Conservation (phyloP, 2,329 filamentous ascomycete species). For the Colletotrichum shisoi region DNA sequence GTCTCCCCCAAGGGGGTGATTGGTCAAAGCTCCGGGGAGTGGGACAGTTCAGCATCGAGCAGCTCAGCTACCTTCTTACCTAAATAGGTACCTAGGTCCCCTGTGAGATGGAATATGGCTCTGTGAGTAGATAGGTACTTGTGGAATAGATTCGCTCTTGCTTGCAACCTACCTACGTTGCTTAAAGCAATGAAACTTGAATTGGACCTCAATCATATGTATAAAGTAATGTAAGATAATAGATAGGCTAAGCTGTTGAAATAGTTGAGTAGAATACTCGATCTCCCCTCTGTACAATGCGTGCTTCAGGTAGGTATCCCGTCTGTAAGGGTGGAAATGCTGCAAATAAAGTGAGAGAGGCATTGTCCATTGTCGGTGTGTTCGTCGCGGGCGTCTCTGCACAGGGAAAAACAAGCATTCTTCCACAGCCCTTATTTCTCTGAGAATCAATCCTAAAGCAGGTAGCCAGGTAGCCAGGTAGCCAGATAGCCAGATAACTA, state of each 20-base stretch:
- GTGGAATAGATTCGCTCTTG: neutral
- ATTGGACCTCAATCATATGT: too few species aligned
- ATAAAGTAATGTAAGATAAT: neutral
- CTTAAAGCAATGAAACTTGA: neutral
- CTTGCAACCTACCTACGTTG: neutral
- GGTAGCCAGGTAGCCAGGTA: too few species aligned
- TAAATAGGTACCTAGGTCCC: neutral
- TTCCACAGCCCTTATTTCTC: too few species aligned
- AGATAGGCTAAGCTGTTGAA: neutral
- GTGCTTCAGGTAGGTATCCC: too few species aligned
- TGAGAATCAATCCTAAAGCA: too few species aligned
- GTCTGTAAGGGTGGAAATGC: too few species aligned
- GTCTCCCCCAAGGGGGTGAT: neutral
- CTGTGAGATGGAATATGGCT: neutral
- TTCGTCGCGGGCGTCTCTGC: too few species aligned
- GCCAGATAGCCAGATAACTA: too few species aligned
- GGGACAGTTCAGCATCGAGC: neutral
- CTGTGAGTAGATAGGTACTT: neutral
- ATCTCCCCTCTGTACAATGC: neutral
- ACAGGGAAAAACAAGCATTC: too few species aligned
- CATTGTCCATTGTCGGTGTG: neutral
- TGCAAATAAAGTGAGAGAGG: neutral
- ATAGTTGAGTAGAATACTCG: neutral
- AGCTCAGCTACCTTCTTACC: neutral
- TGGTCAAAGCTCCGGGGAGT: conserved; percentile 18